phyloP scores from a whole-genome alignment of 2,329 filamentous ascomycete species.

The Cercospora sesami region DNA sequence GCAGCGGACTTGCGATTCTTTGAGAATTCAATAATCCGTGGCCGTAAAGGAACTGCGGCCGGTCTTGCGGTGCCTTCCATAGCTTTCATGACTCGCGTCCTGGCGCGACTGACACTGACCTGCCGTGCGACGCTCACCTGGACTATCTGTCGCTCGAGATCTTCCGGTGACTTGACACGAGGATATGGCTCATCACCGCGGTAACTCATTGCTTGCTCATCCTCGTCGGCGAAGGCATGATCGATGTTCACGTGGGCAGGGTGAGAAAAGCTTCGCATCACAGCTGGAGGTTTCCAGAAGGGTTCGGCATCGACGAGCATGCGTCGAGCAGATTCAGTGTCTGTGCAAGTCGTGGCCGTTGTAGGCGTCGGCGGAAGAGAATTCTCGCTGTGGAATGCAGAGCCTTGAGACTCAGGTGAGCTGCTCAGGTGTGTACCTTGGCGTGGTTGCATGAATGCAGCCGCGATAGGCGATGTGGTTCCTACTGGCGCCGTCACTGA shows the following conservation, averaged over 20 bases:
- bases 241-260: neutral
- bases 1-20: slow-evolving; percentile 38
- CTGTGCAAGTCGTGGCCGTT: slow-evolving; percentile 30
- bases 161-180: slow-evolving; percentile 28
- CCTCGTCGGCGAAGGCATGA: neutral
- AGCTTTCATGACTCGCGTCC: slow-evolving; percentile 29
- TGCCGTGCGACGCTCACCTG: slow-evolving; percentile 36
- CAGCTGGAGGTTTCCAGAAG: slow-evolving; percentile 18
- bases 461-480: slow-evolving; percentile 21
- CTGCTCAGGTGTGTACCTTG: slow-evolving; percentile 19
- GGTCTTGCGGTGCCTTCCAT: slow-evolving; percentile 22
- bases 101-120: slow-evolving; percentile 33
- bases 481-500: slow-evolving; percentile 33
- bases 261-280: slow-evolving; percentile 3
- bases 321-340: slow-evolving; percentile 24
- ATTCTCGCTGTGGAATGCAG: slow-evolving; percentile 32
- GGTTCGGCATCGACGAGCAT: slow-evolving; percentile 20
- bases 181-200: slow-evolving; percentile 20
- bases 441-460: slow-evolving; percentile 22
- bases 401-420: slow-evolving; percentile 27
- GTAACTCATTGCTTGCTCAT: neutral
- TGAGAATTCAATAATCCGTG: slow-evolving; percentile 37
- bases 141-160: slow-evolving; percentile 34
- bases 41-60: slow-evolving; percentile 35
- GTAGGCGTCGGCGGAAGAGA: slow-evolving; percentile 36